Base-by-base conservation (phyloP, 306 rosid species). In the Coriaria nepalensis region DNA sequence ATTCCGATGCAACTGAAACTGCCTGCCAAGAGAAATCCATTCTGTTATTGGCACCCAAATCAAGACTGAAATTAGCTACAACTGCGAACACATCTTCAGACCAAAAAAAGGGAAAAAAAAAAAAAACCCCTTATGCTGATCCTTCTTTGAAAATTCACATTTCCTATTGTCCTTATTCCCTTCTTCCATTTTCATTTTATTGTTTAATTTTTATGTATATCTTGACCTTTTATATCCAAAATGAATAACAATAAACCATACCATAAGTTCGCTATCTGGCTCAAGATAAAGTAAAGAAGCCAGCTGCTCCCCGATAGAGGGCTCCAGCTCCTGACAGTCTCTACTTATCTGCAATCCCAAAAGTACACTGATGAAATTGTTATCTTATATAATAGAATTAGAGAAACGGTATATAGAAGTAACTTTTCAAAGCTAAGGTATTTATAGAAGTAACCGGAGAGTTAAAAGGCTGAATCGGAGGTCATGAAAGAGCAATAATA, bases 211-310 rank as follows among this genome's bases (percentile, higher is more conserved):
- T 20, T 34, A 32, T 61, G 48, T 43, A 13, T 48, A 49, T 32
- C 32, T 35, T 47, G 43, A 49, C 40, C 4, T 57, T 46, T 11
- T 29, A 38, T 10, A 40, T 20, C 38, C 62, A 53, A 41, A 53
- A 51, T 52, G 40, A 5, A 63, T 11, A 37, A 20, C 3, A 47
- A 46, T 45, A 50, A 39, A 63, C 50, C 80, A 69, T 85, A 92
- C 98, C 98, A 92, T 92, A 45, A 92, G 96, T 60, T 92, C 98
- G 72, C 98, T 78, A 59, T 92, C 98, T 2, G 98, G 98, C 73
- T 92, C 98, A 52, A 82, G 76, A 82, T 92, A 83, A 52, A 85
- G 98, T 72, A 92, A 73, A 55, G 98, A 92, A 42, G 93, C 96
- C 66, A 92, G 56, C 79, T 92, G 96, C 83, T 92, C 98, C 53